Evolutionary conservation across 495 filamentous ascomycete genomes (phyloP).

Genomic region (Hypoxylon subgilvum): DNA sequence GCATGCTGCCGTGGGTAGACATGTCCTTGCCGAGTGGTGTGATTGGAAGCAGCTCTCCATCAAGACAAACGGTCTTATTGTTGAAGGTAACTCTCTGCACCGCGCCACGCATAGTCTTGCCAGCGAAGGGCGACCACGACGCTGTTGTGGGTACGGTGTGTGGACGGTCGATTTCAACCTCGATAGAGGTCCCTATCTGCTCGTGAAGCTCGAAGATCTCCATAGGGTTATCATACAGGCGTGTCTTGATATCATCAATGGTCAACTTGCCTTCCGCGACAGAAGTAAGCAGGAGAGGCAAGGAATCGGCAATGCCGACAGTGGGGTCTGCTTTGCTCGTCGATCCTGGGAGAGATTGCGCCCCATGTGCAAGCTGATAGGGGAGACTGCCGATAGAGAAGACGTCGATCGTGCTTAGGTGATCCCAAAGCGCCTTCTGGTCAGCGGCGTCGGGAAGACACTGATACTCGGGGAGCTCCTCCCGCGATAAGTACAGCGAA

Average conservation of each 20-base stretch:
- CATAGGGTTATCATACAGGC: slow-evolving; percentile 82
- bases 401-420: slow-evolving; percentile 77
- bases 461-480: slow-evolving; percentile 73
- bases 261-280: slow-evolving; percentile 77
- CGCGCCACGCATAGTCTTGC: slow-evolving; percentile 71
- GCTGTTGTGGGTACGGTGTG: slow-evolving; percentile 62
- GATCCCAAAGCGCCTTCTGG: slow-evolving; percentile 79
- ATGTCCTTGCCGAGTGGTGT: slow-evolving; percentile 72
- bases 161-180: slow-evolving; percentile 75
- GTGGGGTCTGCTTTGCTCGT: slow-evolving; percentile 50
- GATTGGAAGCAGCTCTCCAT: slow-evolving; percentile 66
- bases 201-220: slow-evolving; percentile 88
- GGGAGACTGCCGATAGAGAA: slow-evolving; percentile 85
- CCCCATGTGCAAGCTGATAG: slow-evolving; percentile 71
- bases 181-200: slow-evolving; percentile 73
- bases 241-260: slow-evolving; percentile 71
- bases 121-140: slow-evolving; percentile 77
- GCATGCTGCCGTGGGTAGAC: slow-evolving; percentile 70
- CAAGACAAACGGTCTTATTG: slow-evolving; percentile 75
- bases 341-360: slow-evolving; percentile 48
- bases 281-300: slow-evolving; percentile 80
- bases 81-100: slow-evolving; percentile 83
- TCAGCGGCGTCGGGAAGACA: slow-evolving; percentile 72
- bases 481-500: slow-evolving; percentile 76
- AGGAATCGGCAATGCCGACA: slow-evolving; percentile 74